Evolutionary conservation across 345 rosid species (phyloP).

Genomic region (Heritiera fomes): DNA sequence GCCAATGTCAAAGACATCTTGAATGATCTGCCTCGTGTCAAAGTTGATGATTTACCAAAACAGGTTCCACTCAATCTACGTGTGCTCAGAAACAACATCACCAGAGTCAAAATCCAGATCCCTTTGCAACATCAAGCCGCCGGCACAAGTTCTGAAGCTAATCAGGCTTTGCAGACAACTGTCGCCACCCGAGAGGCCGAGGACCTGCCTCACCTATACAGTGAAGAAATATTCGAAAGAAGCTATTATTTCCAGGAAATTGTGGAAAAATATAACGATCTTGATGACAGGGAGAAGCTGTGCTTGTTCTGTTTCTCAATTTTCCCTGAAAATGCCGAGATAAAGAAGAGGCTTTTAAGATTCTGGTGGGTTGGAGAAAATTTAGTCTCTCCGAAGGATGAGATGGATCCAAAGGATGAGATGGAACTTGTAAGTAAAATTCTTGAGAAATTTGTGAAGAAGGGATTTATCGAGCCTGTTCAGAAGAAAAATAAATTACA

Average conservation of each 20-base stretch:
- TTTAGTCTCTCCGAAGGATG: conserved; percentile 4
- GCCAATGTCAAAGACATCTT: too few species aligned
- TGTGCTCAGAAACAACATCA: too few species aligned
- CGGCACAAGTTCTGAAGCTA: too few species aligned
- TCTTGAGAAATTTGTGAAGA: conserved; percentile 23
- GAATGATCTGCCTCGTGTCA: too few species aligned
- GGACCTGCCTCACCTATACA: conserved; percentile 27
- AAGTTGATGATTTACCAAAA: too few species aligned
- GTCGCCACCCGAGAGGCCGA: too few species aligned
- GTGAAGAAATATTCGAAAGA: not conserved
- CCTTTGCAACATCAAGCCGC: too few species aligned
- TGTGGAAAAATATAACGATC: not conserved
- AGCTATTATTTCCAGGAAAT: conserved; percentile 20
- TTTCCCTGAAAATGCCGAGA: conserved; percentile 49
- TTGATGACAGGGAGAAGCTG: conserved; percentile 8
- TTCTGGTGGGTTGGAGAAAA: conserved; percentile 65
- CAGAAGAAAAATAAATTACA: conserved; percentile 27
- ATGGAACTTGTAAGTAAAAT: not conserved
- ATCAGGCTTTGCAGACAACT: too few species aligned
- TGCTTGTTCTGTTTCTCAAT: conserved; percentile 46
- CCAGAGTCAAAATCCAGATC: too few species aligned
- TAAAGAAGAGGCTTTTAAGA: conserved; percentile 45
- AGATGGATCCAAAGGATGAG: conserved; percentile 2
- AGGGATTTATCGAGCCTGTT: conserved; percentile 40
- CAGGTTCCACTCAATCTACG: too few species aligned